phyloP scores from a whole-genome alignment of 352 stramenopile species.

The Phytophthora sp. region DNA sequence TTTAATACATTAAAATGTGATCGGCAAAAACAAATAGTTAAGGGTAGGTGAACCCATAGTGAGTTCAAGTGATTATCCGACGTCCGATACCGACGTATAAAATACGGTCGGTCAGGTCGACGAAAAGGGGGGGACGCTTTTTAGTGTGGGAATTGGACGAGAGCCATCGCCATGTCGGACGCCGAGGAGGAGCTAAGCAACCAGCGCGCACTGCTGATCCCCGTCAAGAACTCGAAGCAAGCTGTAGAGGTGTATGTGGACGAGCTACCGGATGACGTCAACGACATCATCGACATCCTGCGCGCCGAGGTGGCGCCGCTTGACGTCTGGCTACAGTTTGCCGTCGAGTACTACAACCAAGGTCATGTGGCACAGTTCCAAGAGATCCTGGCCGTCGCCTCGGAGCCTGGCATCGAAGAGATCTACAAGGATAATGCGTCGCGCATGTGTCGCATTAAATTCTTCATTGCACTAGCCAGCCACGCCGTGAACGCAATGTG shows the following conservation, averaged over 20 bases:
- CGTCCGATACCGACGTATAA: not conserved
- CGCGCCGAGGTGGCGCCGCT: constrained; percentile 91
- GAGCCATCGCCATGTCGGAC: constrained; percentile 34
- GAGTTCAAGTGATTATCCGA: not conserved
- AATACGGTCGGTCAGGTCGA: not conserved
- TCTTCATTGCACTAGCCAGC: constrained; percentile 87
- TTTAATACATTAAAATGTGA: not conserved
- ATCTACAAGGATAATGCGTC: constrained; percentile 90
- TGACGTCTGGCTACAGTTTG: constrained; percentile 92
- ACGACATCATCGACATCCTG: constrained; percentile 92
- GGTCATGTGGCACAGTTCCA: constrained; percentile 81
- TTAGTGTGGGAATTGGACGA: constrained; percentile 27
- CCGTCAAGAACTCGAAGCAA: constrained; percentile 91
- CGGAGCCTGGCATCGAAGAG: constrained; percentile 83
- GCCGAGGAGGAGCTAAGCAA: constrained; percentile 45
- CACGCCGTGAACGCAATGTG: constrained; percentile 90
- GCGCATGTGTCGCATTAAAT: constrained; percentile 88
- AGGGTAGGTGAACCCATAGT: not conserved
- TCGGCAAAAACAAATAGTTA: not conserved
- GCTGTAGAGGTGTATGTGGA: constrained; percentile 91
- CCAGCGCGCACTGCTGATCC: constrained; percentile 86
- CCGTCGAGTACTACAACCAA: constrained; percentile 92
- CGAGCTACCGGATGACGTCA: constrained; percentile 90
- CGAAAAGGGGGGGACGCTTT: constrained; percentile 9
- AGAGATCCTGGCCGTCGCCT: constrained; percentile 84